Evolutionary conservation across 345 rosid genomes (phyloP).

Genomic region (Triadica sebifera): DNA sequence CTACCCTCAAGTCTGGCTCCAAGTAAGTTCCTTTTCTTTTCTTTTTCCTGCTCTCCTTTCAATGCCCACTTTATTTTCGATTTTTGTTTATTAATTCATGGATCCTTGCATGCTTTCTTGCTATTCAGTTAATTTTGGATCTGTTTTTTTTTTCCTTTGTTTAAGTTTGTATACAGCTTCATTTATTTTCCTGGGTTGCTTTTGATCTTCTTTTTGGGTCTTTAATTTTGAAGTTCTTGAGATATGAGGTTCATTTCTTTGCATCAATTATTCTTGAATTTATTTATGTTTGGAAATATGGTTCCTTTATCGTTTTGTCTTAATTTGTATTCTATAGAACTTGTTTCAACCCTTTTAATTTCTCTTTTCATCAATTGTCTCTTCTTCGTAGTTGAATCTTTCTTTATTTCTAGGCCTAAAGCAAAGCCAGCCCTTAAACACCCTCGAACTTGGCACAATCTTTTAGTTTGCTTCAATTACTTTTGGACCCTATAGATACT

Average conservation of each 20-base stretch:
- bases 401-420: not conserved
- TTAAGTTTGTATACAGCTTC: not conserved
- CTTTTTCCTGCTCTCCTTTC: not conserved
- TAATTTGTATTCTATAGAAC: not conserved
- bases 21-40: conserved; percentile 39
- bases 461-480: no score
- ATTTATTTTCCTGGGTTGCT: not conserved
- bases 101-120: not conserved
- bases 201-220: not conserved
- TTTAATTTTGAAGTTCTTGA: conserved; percentile 4
- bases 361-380: not conserved
- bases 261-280: not conserved
- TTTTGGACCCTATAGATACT: no score
- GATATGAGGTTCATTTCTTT: not conserved
- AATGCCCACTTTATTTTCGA: not conserved
- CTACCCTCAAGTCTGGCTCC: conserved; percentile 60
- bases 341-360: not conserved
- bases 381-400: not conserved
- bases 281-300: not conserved
- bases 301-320: not conserved
- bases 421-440: no score
- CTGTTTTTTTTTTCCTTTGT: conserved; percentile 19
- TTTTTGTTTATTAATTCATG: not conserved
- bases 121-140: conserved; percentile 17
- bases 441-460: no score